Conservation (phyloP, 176 grass and related monocot genomes). For the Zea mays region DNA sequence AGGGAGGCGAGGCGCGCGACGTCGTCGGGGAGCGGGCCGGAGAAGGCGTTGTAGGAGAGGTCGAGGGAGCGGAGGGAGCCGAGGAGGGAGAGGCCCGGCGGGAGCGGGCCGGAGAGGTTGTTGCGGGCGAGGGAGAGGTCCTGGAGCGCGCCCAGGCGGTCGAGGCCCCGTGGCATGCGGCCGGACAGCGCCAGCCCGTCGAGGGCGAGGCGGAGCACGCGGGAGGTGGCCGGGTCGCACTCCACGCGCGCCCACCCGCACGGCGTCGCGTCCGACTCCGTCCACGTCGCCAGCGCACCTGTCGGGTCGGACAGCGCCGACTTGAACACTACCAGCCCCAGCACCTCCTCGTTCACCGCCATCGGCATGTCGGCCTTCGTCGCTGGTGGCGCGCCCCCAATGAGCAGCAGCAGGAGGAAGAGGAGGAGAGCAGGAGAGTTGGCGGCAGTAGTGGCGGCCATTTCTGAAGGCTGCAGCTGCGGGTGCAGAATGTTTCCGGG, state of each 20-base stretch:
- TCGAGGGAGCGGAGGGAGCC: constrained; percentile 63
- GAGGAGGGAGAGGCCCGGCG: constrained; percentile 67
- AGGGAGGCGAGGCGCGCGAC: constrained; percentile 46
- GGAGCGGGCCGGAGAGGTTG: constrained; percentile 75
- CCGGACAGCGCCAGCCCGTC: constrained; percentile 70
- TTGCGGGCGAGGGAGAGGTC: constrained; percentile 68
- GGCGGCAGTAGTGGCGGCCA: background rate
- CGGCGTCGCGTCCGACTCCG: constrained; percentile 69
- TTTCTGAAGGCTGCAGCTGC: constrained; percentile 9
- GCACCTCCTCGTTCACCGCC: constrained; percentile 87
- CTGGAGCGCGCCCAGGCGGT: constrained; percentile 66
- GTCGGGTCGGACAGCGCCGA: constrained; percentile 55
- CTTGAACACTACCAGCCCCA: constrained; percentile 80
- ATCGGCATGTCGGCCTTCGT: constrained; percentile 36
- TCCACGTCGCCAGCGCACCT: constrained; percentile 67
- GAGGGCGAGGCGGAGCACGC: constrained; percentile 68
- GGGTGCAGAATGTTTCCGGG: constrained; percentile 22
- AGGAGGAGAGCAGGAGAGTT: background rate
- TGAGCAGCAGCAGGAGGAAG: background rate
- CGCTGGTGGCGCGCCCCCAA: background rate
- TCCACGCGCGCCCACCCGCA: constrained; percentile 77
- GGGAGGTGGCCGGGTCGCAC: constrained; percentile 81
- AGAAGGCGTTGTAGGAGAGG: constrained; percentile 78
- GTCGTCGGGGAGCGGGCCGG: constrained; percentile 73
- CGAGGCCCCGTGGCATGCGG: constrained; percentile 66